These are phyloP conservation scores for Fusarium austroafricanum DNA, from an alignment of 2,329 filamentous ascomycete species.

Conservation along the genomic window DNA sequence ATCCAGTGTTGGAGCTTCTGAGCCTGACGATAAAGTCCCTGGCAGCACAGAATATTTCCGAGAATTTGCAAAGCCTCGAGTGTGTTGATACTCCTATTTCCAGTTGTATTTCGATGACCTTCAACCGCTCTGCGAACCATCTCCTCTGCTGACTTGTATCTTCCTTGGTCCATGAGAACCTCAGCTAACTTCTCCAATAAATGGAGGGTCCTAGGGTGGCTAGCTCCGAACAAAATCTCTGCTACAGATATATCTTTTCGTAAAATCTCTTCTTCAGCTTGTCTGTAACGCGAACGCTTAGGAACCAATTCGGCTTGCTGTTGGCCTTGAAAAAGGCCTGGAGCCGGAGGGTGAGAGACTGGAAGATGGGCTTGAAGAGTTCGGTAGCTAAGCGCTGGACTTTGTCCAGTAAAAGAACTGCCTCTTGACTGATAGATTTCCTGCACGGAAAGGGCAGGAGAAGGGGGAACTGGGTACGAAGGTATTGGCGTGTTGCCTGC, in stretches of 20 bases:
- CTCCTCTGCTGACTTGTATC: background rate
- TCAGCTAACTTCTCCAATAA: fast-evolving
- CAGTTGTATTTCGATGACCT: fast-evolving
- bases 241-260: background rate
- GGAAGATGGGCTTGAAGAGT: fast-evolving
- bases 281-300: fast-evolving
- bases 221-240: background rate
- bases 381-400: fast-evolving
- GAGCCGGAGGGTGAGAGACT: fast-evolving
- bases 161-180: fast-evolving
- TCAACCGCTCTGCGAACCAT: fast-evolving
- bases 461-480: fast-evolving
- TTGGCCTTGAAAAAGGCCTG: fast-evolving
- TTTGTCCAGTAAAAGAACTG: background rate
- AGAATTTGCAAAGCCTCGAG: background rate
- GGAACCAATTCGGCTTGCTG: fast-evolving
- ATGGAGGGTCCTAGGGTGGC: fast-evolving
- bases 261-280: background rate
- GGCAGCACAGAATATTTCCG: fast-evolving
- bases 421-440: fast-evolving
- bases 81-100: fast-evolving
- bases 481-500: fast-evolving
- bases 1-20: fast-evolving
- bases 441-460: fast-evolving
- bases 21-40: background rate